phyloP scores from a whole-genome alignment of 495 filamentous ascomycete species.

The Ascodesmis nigricans region DNA sequence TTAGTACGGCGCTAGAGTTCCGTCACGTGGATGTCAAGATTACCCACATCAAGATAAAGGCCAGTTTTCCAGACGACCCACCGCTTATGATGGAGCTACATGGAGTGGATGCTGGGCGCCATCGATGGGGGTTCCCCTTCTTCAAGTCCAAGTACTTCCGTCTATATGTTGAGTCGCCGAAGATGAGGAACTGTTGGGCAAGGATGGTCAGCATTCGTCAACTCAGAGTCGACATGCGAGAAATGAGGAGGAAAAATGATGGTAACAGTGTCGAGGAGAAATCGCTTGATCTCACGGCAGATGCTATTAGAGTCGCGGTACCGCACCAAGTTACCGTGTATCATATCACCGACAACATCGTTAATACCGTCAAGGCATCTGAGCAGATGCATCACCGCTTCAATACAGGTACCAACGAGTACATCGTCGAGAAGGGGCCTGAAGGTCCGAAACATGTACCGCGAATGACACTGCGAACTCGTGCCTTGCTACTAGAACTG shows the following conservation, averaged over 20 bases:
- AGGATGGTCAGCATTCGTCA: constrained; percentile 64
- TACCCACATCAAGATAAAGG: constrained; percentile 67
- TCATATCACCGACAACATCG: constrained; percentile 75
- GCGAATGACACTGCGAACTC: constrained; percentile 57
- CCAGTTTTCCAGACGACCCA: constrained; percentile 65
- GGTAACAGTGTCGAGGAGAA: constrained; percentile 44
- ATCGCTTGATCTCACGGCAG: constrained; percentile 61
- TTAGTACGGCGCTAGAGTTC: constrained; percentile 31
- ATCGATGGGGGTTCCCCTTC: constrained; percentile 68
- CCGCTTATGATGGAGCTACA: constrained; percentile 77
- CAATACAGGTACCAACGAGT: constrained; percentile 63
- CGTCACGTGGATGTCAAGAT: constrained; percentile 59
- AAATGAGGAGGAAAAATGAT: constrained; percentile 44
- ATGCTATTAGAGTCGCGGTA: constrained; percentile 70
- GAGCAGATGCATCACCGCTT: constrained; percentile 84
- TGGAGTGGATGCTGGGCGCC: constrained; percentile 53
- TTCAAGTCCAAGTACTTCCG: constrained; percentile 50
- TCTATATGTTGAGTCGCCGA: constrained; percentile 67
- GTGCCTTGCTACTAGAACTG: constrained; percentile 64
- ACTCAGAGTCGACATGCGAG: constrained; percentile 55
- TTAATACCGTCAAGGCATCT: constrained; percentile 67
- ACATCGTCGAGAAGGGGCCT: constrained; percentile 58
- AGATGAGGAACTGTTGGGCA: constrained; percentile 61
- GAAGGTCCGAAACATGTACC: constrained; percentile 72
- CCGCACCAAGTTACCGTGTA: constrained; percentile 89